Evolutionary conservation across 192 early-diverging fungal species (phyloP), one percentile per base, ranked within the genome.

Genomic region (Coemansia reversa): DNA sequence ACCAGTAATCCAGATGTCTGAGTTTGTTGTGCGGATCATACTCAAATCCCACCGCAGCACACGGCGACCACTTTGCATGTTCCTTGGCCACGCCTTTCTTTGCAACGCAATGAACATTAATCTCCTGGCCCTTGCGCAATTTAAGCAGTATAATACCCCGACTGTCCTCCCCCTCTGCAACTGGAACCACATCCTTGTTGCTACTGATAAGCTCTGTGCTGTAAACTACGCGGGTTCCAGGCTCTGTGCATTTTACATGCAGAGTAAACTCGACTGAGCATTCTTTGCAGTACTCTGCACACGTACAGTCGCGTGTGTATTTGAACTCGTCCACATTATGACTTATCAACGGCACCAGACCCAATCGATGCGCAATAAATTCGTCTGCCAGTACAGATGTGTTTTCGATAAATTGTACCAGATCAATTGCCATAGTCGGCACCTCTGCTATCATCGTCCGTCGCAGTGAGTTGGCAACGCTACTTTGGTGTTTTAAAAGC

Each of bases 391-490:
- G 84, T 14, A 96, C 92, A 1, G 94, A 90, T 28, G 92, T 92
- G 82, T 98, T 98, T 9, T 84, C 86, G 57, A 94, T 90, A 71
- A 98, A 91, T 66, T 97, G 90, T 18, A 98, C 97, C 84, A 96
- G 84, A 67, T 98, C 97, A 55, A 98, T 97, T 5, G 97, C 97
- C 88, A 98, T 94, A 5, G 97, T 98, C 12, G 95, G 92, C 20
- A 98, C 95, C 70, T 98, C 97, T 22, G 95, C 90, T 65, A 98
- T 94, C 95, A 98, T 97, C n/a, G 90, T 84, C 54, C 97, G 84
- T 52, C 97, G 87, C 22, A 98, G 74, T 16, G 94, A 85, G 78
- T 98, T 98, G 29, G 97, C 95, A 6, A 98, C 85, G 57, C 62
- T 70, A 62, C 49, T 14, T 5, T 24, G n/a, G 51, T 23, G 18